These are phyloP conservation scores for Acacia confusa DNA, from an alignment of 306 rosid genomes.

Conservation along the genomic window DNA sequence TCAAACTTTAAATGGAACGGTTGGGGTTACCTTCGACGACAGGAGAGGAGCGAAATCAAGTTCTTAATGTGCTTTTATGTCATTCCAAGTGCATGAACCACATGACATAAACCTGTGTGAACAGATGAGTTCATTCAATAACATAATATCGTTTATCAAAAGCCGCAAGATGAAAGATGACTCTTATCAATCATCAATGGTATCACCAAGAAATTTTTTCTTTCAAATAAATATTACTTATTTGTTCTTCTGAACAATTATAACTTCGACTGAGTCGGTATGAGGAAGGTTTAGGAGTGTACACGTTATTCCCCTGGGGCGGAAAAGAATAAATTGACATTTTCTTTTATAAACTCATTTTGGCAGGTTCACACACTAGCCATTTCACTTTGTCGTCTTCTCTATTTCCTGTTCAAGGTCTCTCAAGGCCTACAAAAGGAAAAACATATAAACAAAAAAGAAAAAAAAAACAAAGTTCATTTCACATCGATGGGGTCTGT, in stretches of 20 bases:
- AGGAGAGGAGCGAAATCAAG: neutral
- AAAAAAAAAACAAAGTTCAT: constrained; percentile 10
- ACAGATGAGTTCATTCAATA: neutral
- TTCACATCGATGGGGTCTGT: neutral
- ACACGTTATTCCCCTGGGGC: neutral
- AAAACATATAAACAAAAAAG: neutral
- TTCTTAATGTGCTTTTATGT: neutral
- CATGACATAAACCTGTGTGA: neutral
- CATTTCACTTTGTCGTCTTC: constrained; percentile 31
- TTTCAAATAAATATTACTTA: neutral
- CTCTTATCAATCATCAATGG: neutral
- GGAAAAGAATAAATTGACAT: neutral
- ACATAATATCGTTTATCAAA: neutral
- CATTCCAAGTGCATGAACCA: neutral
- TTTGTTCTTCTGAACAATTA: neutral
- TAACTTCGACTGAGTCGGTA: neutral
- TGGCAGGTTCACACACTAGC: neutral
- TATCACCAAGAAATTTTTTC: neutral
- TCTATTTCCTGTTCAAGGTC: constrained; percentile 42
- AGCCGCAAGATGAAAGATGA: neutral
- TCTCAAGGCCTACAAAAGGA: constrained; percentile 48
- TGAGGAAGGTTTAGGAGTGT: neutral
- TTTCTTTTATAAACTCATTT: neutral
- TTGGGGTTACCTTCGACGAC: neutral
- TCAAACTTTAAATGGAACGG: neutral